phyloP scores from a whole-genome alignment of 768 basidiomycete species.

The Auricularia sp. region DNA sequence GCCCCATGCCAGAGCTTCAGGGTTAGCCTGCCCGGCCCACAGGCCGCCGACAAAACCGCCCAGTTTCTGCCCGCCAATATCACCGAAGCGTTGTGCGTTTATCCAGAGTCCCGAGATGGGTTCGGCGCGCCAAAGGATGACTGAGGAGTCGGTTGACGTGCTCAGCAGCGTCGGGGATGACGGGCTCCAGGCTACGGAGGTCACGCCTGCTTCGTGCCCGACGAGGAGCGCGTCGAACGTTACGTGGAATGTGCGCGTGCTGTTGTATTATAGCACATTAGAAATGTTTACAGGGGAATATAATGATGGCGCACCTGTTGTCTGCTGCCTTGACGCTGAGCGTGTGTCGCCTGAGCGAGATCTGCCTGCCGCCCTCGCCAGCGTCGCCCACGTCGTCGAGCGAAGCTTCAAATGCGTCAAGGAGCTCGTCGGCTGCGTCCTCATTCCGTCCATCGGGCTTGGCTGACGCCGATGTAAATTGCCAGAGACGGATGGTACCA shows the following conservation, averaged over 20 bases:
- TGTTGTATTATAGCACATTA: conserved; percentile 13
- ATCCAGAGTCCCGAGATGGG: conserved; percentile 69
- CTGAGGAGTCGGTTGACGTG: conserved; percentile 87
- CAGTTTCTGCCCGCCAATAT: conserved; percentile 81
- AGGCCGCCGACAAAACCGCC: conserved; percentile 89
- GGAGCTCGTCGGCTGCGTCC: conserved; percentile 47
- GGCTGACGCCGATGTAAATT: conserved; percentile 47
- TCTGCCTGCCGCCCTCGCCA: conserved; percentile 75
- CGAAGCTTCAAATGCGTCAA: conserved; percentile 83
- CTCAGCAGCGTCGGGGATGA: conserved; percentile 60
- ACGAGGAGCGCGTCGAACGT: conserved; percentile 90
- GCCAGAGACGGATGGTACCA: conserved; percentile 88
- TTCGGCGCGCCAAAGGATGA: conserved; percentile 90
- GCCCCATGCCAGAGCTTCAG: conserved; percentile 72
- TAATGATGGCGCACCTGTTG: conserved; percentile 25
- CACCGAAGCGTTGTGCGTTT: conserved; percentile 83
- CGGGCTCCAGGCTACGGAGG: conserved; percentile 78
- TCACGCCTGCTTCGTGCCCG: conserved; percentile 93
- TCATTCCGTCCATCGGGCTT: conserved; percentile 13
- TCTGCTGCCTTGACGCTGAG: conserved; percentile 48
- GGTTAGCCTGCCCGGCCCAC: conserved; percentile 45
- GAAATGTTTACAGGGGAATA: background rate
- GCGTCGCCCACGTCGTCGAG: conserved; percentile 59
- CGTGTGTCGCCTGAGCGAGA: conserved; percentile 81
- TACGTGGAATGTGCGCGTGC: conserved; percentile 53